Conservation (phyloP, 495 filamentous ascomycete genomes). For the Daldinia vernicosa region DNA sequence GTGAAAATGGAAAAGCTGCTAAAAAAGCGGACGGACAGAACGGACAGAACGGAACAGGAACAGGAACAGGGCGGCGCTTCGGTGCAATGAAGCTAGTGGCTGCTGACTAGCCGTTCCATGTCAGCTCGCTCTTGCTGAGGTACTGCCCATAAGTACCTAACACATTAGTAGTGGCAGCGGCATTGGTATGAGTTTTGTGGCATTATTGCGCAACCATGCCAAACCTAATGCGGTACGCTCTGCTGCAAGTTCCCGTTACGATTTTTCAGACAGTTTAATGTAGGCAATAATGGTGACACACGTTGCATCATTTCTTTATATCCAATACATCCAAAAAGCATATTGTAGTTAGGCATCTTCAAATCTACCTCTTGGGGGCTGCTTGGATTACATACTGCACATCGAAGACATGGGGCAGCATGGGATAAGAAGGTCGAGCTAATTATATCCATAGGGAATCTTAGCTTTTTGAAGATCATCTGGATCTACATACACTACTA, state of each 20-base stretch:
- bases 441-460: neutral
- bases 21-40: conserved; percentile 5
- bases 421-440: conserved; percentile 5
- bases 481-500: conserved; percentile 1
- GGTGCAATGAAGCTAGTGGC: conserved; percentile 23
- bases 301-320: conserved; percentile 26
- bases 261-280: conserved; percentile 13
- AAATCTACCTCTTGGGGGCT: neutral
- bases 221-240: neutral
- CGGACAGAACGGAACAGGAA: conserved; percentile 9
- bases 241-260: conserved; percentile 24
- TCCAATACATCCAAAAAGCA: neutral
- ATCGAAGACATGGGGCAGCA: neutral
- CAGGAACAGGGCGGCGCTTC: conserved; percentile 24
- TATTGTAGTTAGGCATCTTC: neutral
- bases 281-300: conserved; percentile 2
- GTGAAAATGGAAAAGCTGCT: neutral
- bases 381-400: neutral
- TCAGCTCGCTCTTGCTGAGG: neutral
- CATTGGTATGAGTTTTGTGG: neutral
- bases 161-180: neutral
- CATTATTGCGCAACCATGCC: conserved; percentile 1
- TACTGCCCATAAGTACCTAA: no score
- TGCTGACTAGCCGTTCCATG: conserved; percentile 13
- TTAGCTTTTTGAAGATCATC: conserved; percentile 3